phyloP scores from a whole-genome alignment of 768 basidiomycete species.

The Mycena vitilis region DNA sequence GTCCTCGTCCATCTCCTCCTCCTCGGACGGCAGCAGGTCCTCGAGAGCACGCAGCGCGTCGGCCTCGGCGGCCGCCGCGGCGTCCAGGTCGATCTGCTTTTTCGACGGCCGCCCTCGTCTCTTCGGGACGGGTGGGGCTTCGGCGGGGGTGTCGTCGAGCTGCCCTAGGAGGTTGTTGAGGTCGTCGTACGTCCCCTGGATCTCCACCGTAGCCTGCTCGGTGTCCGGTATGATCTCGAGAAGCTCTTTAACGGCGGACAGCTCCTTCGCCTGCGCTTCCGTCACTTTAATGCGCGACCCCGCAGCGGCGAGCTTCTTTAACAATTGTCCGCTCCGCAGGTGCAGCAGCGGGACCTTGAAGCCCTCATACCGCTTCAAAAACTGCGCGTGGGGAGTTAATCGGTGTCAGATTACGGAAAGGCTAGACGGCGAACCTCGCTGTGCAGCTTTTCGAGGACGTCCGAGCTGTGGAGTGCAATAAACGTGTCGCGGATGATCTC shows the following conservation, averaged over 20 bases:
- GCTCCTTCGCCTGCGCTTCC: conserved; percentile 50
- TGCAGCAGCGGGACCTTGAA: conserved; percentile 72
- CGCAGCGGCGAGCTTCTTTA: conserved; percentile 55
- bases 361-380: conserved; percentile 79
- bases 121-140: conserved; percentile 16
- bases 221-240: conserved; percentile 52
- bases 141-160: conserved; percentile 34
- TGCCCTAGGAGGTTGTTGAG: conserved; percentile 12
- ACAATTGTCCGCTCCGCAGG: conserved; percentile 50
- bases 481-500: conserved; percentile 92
- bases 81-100: conserved; percentile 35
- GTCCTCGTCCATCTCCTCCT: conserved; percentile 19
- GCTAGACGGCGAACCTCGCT: conserved; percentile 68
- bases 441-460: conserved; percentile 79
- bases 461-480: conserved; percentile 89
- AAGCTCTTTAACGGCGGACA: conserved; percentile 47
- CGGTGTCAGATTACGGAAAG: conserved; percentile 9
- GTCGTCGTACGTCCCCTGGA: conserved; percentile 40
- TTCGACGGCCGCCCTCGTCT: conserved; percentile 41
- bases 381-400: conserved; percentile 53
- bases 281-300: conserved; percentile 59
- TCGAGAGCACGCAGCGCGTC: conserved; percentile 25
- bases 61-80: conserved; percentile 32
- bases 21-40: conserved; percentile 8
- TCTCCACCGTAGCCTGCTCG: conserved; percentile 45